Evolutionary conservation across 345 rosid genomes (phyloP), one percentile per base, ranked within the genome.

Genomic region (Eucalyptus regnans): DNA sequence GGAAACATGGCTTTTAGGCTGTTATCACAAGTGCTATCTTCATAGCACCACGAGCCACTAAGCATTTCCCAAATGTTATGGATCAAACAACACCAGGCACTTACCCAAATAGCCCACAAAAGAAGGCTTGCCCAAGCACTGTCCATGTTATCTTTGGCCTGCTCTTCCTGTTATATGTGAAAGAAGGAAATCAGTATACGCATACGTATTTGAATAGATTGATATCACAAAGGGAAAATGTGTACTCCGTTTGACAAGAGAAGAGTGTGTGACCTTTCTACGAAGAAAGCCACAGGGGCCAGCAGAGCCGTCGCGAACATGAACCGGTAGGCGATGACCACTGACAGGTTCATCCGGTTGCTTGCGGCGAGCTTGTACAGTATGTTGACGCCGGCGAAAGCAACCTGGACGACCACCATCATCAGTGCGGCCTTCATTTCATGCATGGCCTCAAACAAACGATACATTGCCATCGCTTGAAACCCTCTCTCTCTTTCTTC

Each of bases 71-170:
- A 51, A 51, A 17, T 17, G 12, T 71, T 71, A 71, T 33, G 23
- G 81, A 33, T 9, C 18, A 17, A 68, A 68, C 13, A 68, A 15
- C 12, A 31, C n/a, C 8, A 13, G 29, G 13, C 50, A n/a, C 56
- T 76, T 89, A 95, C 97, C 96, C 97, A 43, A 94, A 54, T 85
- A 90, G 52, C 7, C 94, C 96, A 43, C 93, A 92, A 37, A 94
- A 91, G 92, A 94, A 90, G 66, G 94, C 92, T 90, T 91, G 94
- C 50, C 89, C 86, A 15, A 92, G 88, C 37, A 95, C 80, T n/a
- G 43, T 91, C 93, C 96, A 90, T n/a, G 94, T 93, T 62, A 94
- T 48, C 87, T 92, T 94, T 50, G 94, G 95, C 92, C 93, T 94
- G 62, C 54, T 90, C 51, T 92, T 91, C 94, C 96, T 95, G 91